A percentile compares a stretch with the other conserved stretches of the same genome.
Conservation (phyloP, 371 early-diverging fungal genomes). For the Apophysomyces sp. region DNA sequence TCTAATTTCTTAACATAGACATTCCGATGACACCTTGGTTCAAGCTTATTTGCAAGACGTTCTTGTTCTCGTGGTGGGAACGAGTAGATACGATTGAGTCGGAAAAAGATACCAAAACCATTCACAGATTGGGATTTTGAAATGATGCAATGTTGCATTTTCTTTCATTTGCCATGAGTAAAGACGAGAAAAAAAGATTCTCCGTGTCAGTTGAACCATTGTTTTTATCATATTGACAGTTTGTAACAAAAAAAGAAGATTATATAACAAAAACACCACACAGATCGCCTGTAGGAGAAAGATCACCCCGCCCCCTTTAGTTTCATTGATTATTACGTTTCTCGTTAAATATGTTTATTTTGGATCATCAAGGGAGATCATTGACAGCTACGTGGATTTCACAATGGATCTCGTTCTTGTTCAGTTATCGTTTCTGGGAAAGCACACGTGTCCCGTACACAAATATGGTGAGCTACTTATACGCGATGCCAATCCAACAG, state of each 20-base stretch:
- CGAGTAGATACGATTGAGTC: constrained; percentile 59
- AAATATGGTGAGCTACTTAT: neutral
- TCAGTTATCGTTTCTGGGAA: constrained; percentile 1
- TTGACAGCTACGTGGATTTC: neutral
- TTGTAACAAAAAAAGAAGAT: too few relatives aligned
- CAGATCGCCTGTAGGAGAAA: too few relatives aligned
- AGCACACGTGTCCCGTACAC: neutral
- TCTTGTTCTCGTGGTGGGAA: constrained; percentile 88
- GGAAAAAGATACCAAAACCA: constrained; percentile 32
- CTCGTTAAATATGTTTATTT: neutral
- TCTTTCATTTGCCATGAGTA: neutral
- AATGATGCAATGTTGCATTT: too few relatives aligned
- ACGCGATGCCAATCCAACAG: neutral
- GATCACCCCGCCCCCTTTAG: too few relatives aligned
- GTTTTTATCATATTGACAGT: too few relatives aligned
- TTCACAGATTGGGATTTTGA: constrained; percentile 52
- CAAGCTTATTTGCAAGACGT: constrained; percentile 73
- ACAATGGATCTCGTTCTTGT: neutral
- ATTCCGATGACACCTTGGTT: constrained; percentile 86
- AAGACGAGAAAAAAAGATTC: neutral
- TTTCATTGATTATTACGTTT: too few relatives aligned
- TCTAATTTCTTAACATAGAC: neutral
- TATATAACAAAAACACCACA: too few relatives aligned
- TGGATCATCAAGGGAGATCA: neutral
- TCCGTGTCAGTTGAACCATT: too few relatives aligned